Evolutionary conservation across 2,329 filamentous ascomycete genomes (phyloP), one percentile per base, ranked within the genome.

Genomic region (Curvularia sp.): DNA sequence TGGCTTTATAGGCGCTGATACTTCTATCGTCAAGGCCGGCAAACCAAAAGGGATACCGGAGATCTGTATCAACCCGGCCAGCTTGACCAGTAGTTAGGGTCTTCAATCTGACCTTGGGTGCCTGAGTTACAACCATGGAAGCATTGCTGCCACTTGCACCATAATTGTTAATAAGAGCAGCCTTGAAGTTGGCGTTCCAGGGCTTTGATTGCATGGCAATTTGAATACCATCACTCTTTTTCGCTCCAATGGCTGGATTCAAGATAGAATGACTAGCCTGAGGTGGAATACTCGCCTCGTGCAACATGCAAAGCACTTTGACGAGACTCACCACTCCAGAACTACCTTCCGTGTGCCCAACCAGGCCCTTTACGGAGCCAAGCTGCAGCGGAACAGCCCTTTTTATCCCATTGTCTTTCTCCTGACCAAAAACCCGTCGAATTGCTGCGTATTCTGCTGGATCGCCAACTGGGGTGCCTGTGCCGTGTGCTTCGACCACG

Each of bases 221-320:
- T 8, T 57, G 32, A 10, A 74, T 69, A 1, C 45, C 39, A 43
- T 68, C 63, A 1, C 5, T 18, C 10, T 21, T 15, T 1, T 39
- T 23, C 2, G 66, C 23, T 1, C 42, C n/a, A 9, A 74, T 66
- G 1, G 55, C 34, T 0, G 59, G 67, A 39, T 69, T 74, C 32
- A 68, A 6, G 0, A 3, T 38, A 1, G 38, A 25, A 53, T 53
- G 49, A 32, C 57, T 66, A 3, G 70, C 68, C 45, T 70, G 69
- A 0, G 64, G 61, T 7, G 69, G 62, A 19, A 74, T 70, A 10
- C 30, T 23, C 0, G 43, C 47, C 5, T 70, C 19, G 12, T 70
- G 54, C 42, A 74, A 48, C 69, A 73, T 68, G 10, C 62, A 36
- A 2, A 69, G 43, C 6, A 75, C 73, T 49, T 75, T 75, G 53